Evolutionary conservation across 1,284 basidiomycete genomes (phyloP), one percentile per base, ranked within the genome.

Genomic region (Athelia psychrophila): DNA sequence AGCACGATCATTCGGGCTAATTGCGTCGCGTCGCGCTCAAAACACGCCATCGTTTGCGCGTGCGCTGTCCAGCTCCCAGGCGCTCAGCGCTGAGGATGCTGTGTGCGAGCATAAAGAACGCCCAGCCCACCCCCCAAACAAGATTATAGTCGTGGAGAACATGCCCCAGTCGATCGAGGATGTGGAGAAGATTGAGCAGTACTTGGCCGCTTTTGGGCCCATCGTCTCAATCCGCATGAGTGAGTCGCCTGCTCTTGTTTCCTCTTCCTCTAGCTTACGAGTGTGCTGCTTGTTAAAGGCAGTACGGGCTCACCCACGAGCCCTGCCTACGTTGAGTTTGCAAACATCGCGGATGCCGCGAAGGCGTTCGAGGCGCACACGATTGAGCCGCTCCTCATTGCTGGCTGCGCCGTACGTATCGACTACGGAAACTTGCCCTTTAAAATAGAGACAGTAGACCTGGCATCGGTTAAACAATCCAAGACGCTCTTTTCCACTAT

Each of bases 141-240:
- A 57, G 1, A 69, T 66, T 1, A 56, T 81, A 25, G 83, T 65
- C 48, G 51, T 80, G 44, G 77, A 72, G 1, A 79, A 79, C 52
- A 27, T 82, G 19, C 73, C 80, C 3, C 79, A 66, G 60, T 64
- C 60, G 4, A 59, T 65, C 19, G 68, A 70, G 0, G 69, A 73
- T 35, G n/a, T n/a, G n/a, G n/a, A n/a, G n/a, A n/a, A 78, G 23
- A 47, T 81, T 12, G 54, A 61, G 12, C 61, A 68, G 0, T 56
- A 65, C 6, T 72, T 79, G 51, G 54, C 57, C 9, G 56, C 62
- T 10, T 76, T 69, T 58, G 79, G 77, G 6, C 48, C 57, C 18
- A 63, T 72, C 36, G 49, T 54, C 46, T 54, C 27, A 18, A 56
- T 78, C 40, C 63, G 60, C 40, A 47, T 77, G 38, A 61, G 75